A percentile compares a stretch with the other conserved stretches of the same genome.
phyloP scores from a whole-genome alignment of 192 early-diverging fungal species.

The Gigaspora rosea region DNA sequence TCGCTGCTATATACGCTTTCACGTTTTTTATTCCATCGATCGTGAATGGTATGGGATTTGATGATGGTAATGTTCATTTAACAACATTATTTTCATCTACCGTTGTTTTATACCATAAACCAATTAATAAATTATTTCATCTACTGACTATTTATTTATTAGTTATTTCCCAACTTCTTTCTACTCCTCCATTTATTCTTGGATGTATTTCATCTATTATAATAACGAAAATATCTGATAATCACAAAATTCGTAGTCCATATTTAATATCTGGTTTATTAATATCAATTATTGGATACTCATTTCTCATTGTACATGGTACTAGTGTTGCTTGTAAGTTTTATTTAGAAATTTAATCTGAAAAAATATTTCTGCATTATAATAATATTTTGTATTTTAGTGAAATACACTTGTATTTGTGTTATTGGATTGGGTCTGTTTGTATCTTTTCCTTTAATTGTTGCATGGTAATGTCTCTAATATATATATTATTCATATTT shows the following conservation, averaged over 20 bases:
- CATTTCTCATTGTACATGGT: background rate
- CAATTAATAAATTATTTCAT: no score
- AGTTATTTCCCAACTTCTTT: slow-evolving; percentile 32
- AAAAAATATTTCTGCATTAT: background rate
- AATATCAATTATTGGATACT: background rate
- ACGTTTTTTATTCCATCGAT: no score
- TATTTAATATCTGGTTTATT: background rate
- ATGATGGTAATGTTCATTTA: slow-evolving; percentile 23
- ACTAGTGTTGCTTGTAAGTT: background rate
- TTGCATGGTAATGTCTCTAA: slow-evolving; percentile 51
- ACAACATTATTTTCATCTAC: background rate
- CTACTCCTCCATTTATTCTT: slow-evolving; percentile 36
- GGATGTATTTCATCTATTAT: slow-evolving; percentile 14
- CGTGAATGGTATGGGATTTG: slow-evolving; percentile 66
- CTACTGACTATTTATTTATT: background rate
- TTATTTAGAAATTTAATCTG: background rate
- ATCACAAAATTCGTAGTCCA: background rate
- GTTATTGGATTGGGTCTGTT: background rate
- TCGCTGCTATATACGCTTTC: slow-evolving; percentile 63
- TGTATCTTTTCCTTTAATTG: slow-evolving; percentile 20
- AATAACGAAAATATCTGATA: slow-evolving; percentile 12
- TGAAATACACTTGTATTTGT: background rate
- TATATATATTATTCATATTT: slow-evolving; percentile 43
- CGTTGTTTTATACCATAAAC: no score
- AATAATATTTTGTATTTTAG: background rate